Base-by-base conservation (phyloP, 768 basidiomycete genomes). In the Daedaleopsis nitida region DNA sequence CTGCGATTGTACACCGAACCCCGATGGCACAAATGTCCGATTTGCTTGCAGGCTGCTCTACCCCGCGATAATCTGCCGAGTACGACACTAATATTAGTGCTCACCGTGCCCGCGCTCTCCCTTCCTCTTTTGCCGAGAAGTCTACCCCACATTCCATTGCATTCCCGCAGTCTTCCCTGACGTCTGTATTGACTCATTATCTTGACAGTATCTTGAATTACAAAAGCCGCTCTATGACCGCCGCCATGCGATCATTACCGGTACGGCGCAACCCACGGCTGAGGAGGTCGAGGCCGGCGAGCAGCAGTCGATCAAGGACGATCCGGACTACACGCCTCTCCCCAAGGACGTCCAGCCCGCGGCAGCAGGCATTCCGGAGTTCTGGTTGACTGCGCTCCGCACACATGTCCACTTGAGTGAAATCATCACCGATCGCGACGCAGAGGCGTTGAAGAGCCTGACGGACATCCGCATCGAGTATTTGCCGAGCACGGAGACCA, bases 311-410 rank as follows among this genome's bases (percentile, higher is more conserved):
- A 71, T 81, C 65, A 89, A 96, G 71, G 92, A 92, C 54, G 87
- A 95, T 65, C 85, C 82, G 32, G 82, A 87, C 0, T 89, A 90
- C 75, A 78, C 78, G 27, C 80, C 85, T 19, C 80, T 93, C 27
- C 60, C 69, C 27, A 60, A 66, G 21, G 68, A 68, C 50, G 34
- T 64, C 21, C 68, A 69, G 9, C 70, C 70, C 56, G 66, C 59
- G 59, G 72, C 75, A 49, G 67, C 74, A 39, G 82, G 88, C 55
- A 92, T 99, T 67, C 93, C 96, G 54, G 90, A 96, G 69, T 99
- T 99, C 83, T 99, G 96, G 96, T 86, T 97, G 68, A 98, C 97
- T 1, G 94, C 95, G 3, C 82, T 98, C 56, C 87, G 91, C 66
- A 98, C 97, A 76, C 95, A 98, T 74, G 75, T 89, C 57, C 92